Base-by-base conservation (phyloP, 1,139 yeast genomes). In the Wickerhamomyces sp. region DNA sequence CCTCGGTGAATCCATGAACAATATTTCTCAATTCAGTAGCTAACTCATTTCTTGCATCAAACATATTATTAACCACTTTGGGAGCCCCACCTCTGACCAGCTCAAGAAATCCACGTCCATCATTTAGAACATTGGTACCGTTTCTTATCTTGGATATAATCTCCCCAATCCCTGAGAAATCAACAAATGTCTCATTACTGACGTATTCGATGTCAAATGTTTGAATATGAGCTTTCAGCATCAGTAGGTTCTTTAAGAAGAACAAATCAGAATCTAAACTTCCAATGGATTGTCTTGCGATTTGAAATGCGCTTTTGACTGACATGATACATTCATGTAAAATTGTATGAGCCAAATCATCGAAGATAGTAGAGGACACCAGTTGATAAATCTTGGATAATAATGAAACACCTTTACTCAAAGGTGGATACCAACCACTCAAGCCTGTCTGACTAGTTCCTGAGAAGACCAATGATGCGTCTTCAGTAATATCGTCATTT, bases 321-420 rank as follows among this genome's bases (percentile, higher is more conserved):
- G 80, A 85, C 43, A 68, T 62, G 36, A 91, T 75, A 56, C 95
- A 84, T 41, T 85, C 78, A 59, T 88, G 96, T 7, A 91, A 88
- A 47, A 89, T 81, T 45, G 85, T 80, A 61, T 90, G 96, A 0
- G 97, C 96, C 51, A 91, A 66, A 59, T 89, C 96, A 59, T 90
- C 96, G 66, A 91, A 91, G 1, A 90, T 87, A 10, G 78, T 70
- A 1, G 85, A 79, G 53, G 84, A 82, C 27, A 91, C 77, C 54
- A 90, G 70, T 58, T 88, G 95, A 60, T 89, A 87, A 26, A 91
- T 84, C 58, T 81, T 86, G 27, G 91, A 83, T 34, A 91, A 68
- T 14, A 91, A 67, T 0, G 86, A 75, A 37, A 90, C 68, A 0
- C 96, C 84, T 47, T 78, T 79, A 2, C 79, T 77, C 45, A 91